phyloP scores from a whole-genome alignment of 2,329 filamentous ascomycete species.

The Cladosporium sp. region DNA sequence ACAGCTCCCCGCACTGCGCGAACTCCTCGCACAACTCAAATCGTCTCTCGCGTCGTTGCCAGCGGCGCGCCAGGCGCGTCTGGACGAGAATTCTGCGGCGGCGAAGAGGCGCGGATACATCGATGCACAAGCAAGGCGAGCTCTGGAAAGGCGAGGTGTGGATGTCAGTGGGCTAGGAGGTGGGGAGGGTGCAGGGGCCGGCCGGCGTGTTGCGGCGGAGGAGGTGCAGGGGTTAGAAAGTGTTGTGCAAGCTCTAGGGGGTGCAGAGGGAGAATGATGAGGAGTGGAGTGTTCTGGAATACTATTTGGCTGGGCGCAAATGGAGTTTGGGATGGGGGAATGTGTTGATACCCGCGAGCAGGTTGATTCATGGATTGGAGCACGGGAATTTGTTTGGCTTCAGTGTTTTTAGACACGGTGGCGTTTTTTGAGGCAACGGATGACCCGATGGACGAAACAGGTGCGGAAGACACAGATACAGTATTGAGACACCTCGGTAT shows the following conservation, averaged over 20 bases:
- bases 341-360: too few relatives aligned
- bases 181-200: not conserved
- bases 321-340: too few relatives aligned
- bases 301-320: too few relatives aligned
- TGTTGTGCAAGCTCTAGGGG: constrained; percentile 29
- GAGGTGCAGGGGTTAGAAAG: constrained; percentile 34
- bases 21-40: constrained; percentile 58
- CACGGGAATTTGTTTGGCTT: too few relatives aligned
- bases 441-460: too few relatives aligned
- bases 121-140: constrained; percentile 68
- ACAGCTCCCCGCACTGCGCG: constrained; percentile 72
- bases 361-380: too few relatives aligned
- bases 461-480: too few relatives aligned
- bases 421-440: too few relatives aligned
- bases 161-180: constrained; percentile 34
- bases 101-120: constrained; percentile 75
- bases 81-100: constrained; percentile 44
- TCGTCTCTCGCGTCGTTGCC: constrained; percentile 3
- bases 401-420: not conserved
- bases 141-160: constrained; percentile 67
- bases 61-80: constrained; percentile 28
- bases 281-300: too few relatives aligned
- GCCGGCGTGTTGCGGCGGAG: constrained; percentile 17
- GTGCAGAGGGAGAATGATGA: constrained; percentile 11
- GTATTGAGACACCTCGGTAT: too few relatives aligned